Conservation (phyloP, 129 eudicot species). For the Calendula officinalis region DNA sequence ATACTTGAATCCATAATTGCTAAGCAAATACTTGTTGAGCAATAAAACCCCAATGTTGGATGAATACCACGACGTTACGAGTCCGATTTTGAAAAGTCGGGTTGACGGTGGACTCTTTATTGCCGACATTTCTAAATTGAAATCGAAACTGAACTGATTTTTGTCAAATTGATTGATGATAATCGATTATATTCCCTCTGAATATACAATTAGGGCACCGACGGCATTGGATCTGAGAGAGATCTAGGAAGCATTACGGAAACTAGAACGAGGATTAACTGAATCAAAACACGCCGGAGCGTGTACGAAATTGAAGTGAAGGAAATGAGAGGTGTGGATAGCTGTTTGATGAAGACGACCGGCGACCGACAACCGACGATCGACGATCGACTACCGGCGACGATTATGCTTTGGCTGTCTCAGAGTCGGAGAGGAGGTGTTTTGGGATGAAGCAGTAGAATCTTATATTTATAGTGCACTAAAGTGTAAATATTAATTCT, state of each 20-base stretch:
- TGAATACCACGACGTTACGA: slow-evolving; percentile 78
- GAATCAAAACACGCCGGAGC: too few relatives aligned
- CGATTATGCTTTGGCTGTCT: slow-evolving; percentile 4
- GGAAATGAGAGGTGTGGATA: neutral
- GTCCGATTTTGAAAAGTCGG: slow-evolving; percentile 64
- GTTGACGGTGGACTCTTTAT: slow-evolving; percentile 35
- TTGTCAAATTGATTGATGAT: neutral
- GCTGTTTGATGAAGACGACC: slow-evolving; percentile 16
- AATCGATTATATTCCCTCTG: neutral
- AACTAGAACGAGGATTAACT: neutral
- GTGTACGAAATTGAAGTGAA: neutral
- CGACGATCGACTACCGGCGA: slow-evolving; percentile 29
- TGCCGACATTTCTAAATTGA: slow-evolving; percentile 38
- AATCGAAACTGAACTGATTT: slow-evolving; percentile 5
- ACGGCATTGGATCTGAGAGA: slow-evolving; percentile 29
- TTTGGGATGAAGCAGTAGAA: slow-evolving; percentile 7
- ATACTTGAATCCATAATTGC: slow-evolving; percentile 76
- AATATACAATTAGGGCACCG: neutral
- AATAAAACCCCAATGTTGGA: slow-evolving; percentile 83
- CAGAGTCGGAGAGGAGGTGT: slow-evolving; percentile 6
- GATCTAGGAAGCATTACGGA: slow-evolving; percentile 34
- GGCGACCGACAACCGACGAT: slow-evolving; percentile 12
- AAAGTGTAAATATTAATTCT: slow-evolving; percentile 14
- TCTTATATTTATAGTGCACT: slow-evolving; percentile 24
- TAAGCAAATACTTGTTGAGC: slow-evolving; percentile 67